Percentiles rank a stretch among this genome's conserved stretches.
Evolutionary conservation across 345 rosid genomes (phyloP).

Genomic region (Salix viminalis): DNA sequence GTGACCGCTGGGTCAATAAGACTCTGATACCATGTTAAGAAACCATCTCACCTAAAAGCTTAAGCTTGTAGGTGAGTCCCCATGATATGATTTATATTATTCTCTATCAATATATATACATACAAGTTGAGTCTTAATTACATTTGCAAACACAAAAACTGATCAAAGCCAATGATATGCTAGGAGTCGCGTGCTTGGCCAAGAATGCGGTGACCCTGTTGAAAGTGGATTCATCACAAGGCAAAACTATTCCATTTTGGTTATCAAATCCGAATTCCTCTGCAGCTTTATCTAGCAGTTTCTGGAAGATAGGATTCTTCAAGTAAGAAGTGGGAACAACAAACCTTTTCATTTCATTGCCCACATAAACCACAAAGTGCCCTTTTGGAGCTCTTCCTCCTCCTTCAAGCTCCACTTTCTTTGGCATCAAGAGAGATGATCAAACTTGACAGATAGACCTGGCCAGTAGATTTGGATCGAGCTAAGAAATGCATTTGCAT

Average conservation of each 20-base stretch:
- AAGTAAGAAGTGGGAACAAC: conserved; percentile 22
- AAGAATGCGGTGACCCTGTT: not conserved
- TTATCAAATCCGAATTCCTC: conserved; percentile 29
- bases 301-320: conserved; percentile 21
- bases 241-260: conserved; percentile 12
- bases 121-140: not conserved
- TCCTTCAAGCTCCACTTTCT: conserved; percentile 7
- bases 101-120: too few species aligned
- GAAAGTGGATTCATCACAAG: conserved; percentile 26
- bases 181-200: not conserved
- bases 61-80: too few species aligned
- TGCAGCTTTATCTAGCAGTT: conserved; percentile 27
- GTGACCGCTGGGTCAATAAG: too few species aligned
- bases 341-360: conserved; percentile 24
- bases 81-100: too few species aligned
- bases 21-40: too few species aligned
- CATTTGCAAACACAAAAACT: not conserved
- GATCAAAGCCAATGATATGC: not conserved
- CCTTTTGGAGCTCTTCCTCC: conserved; percentile 29
- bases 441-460: not conserved
- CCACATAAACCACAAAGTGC: conserved; percentile 36
- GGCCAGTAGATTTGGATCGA: not conserved
- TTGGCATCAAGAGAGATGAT: conserved; percentile 10
- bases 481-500: not conserved
- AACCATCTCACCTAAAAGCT: too few species aligned